Evolutionary conservation across 176 grass and related monocot genomes (phyloP).

Genomic region (Aegilops umbellulata): DNA sequence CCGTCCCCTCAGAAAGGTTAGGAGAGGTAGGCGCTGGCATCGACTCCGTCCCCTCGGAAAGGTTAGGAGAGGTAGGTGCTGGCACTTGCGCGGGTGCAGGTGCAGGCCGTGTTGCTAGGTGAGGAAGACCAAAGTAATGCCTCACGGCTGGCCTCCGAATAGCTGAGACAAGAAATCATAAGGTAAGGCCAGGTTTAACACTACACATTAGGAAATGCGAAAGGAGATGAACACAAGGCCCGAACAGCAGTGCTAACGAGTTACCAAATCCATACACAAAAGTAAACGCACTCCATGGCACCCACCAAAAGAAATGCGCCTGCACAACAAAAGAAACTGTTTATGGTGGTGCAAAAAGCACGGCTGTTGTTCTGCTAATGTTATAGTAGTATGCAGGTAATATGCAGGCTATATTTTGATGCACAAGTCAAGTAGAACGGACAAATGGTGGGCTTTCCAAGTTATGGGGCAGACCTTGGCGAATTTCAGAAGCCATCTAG

Average conservation of each 20-base stretch:
- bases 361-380: no score
- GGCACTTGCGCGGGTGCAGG: neutral
- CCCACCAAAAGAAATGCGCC: constrained; percentile 92
- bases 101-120: constrained; percentile 23
- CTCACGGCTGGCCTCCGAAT: constrained; percentile 43
- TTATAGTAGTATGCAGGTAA: neutral
- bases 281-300: constrained; percentile 81
- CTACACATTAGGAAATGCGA: neutral
- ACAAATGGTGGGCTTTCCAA: neutral
- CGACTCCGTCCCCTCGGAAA: no score
- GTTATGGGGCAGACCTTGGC: neutral
- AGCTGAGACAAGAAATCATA: constrained; percentile 36
- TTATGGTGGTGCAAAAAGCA: neutral
- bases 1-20: no score
- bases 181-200: neutral
- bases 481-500: constrained; percentile 8
- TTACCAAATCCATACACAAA: constrained; percentile 52
- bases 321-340: constrained; percentile 30
- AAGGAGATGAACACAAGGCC: neutral
- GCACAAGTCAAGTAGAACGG: neutral
- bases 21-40: neutral
- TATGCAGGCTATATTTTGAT: neutral
- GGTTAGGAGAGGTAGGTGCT: no score
- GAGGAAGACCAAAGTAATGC: constrained; percentile 51
- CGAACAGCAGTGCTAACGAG: constrained; percentile 11